A percentile compares a stretch with the other conserved stretches of the same genome.
phyloP scores from a whole-genome alignment of 805 yeast genomes.

The Wickerhamiella siamensis region DNA sequence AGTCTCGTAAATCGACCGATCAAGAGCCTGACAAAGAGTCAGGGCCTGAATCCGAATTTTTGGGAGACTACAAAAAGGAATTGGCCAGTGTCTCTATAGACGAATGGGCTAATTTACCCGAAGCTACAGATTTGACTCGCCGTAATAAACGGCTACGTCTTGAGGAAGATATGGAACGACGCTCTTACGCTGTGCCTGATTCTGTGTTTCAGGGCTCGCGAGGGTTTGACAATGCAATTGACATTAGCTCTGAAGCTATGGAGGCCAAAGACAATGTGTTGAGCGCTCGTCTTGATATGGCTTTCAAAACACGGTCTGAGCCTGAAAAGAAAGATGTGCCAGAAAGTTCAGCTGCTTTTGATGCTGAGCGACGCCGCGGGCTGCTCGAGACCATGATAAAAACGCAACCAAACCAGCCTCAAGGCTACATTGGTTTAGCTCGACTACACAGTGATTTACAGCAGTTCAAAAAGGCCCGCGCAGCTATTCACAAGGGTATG shows the following conservation, averaged over 20 bases:
- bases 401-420: constrained; percentile 57
- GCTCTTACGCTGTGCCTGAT: constrained; percentile 80
- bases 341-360: constrained; percentile 19
- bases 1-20: not conserved
- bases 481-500: constrained; percentile 62
- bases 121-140: constrained; percentile 74
- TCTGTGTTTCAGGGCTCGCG: constrained; percentile 29
- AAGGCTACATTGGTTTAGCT: constrained; percentile 80
- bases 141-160: constrained; percentile 59
- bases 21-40: constrained; percentile 6
- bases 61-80: constrained; percentile 45
- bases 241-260: constrained; percentile 19
- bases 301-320: constrained; percentile 2
- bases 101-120: constrained; percentile 77
- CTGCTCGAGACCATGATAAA: constrained; percentile 54
- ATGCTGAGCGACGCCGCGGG: constrained; percentile 38
- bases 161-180: constrained; percentile 43
- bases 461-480: constrained; percentile 41
- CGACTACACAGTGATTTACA: constrained; percentile 55
- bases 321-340: constrained; percentile 8
- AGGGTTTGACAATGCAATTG: not conserved
- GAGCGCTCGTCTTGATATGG: constrained; percentile 22
- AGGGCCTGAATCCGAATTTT: too few relatives aligned
- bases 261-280: constrained; percentile 19
- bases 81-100: constrained; percentile 44